Conservation (phyloP, 331 rosid species). For the Stylosanthes scabra region DNA sequence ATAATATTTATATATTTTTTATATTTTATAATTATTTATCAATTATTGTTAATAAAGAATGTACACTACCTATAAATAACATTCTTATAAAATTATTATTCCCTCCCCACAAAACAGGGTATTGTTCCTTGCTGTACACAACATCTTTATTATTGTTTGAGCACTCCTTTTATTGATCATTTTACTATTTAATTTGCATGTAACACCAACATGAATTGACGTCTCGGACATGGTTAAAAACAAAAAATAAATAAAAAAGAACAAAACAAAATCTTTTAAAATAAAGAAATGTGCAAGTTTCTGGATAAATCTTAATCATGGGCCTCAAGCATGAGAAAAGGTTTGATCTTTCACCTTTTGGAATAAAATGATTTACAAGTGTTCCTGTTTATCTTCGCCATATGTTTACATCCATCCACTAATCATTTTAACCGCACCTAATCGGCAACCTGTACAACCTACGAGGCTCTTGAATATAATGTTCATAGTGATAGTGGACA, state of each 20-base stretch:
- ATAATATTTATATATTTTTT: no score
- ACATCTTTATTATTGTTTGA: neutral
- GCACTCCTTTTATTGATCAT: neutral
- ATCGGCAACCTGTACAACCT: conserved; percentile 8
- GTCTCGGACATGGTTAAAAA: conserved; percentile 1
- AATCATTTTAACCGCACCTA: conserved; percentile 18
- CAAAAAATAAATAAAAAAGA: no score
- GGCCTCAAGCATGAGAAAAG: conserved; percentile 3
- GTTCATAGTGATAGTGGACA: neutral
- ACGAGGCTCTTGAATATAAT: no score
- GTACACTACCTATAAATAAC: no score
- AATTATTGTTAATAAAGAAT: no score
- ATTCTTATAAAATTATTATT: neutral
- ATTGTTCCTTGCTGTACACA: neutral
- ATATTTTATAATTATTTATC: no score
- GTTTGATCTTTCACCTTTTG: conserved; percentile 17
- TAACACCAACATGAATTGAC: neutral
- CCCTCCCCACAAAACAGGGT: neutral
- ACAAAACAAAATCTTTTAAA: no score
- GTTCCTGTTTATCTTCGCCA: conserved; percentile 32
- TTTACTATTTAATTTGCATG: neutral
- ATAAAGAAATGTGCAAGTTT: neutral
- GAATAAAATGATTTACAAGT: neutral
- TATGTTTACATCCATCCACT: neutral
- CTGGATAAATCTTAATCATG: conserved; percentile 12